These are phyloP conservation scores for Aspergillus heteromorphus DNA, from an alignment of 495 filamentous ascomycete genomes.

Conservation along the genomic window DNA sequence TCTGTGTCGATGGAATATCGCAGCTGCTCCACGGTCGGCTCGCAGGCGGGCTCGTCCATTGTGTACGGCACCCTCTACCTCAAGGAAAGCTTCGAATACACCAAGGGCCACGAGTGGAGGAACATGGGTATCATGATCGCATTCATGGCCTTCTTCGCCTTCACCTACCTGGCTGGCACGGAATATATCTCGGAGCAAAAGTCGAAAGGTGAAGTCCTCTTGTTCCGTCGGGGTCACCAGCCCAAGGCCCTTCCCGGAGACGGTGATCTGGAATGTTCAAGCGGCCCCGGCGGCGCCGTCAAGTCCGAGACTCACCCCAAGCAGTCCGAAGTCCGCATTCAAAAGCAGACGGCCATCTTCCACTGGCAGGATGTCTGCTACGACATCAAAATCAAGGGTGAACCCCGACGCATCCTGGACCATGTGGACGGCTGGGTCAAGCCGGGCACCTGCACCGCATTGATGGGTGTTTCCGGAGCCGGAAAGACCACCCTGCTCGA, in stretches of 20 bases:
- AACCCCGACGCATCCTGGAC: conserved; percentile 48
- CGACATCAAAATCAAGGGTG: conserved; percentile 49
- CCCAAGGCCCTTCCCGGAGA: neutral
- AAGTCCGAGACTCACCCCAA: conserved; percentile 1
- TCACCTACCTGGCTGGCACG: conserved; percentile 28
- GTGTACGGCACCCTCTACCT: conserved; percentile 46
- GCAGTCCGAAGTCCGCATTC: conserved; percentile 15
- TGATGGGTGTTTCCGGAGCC: conserved; percentile 55
- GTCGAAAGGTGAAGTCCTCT: conserved; percentile 37
- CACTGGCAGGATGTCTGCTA: conserved; percentile 69
- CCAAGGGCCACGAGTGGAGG: conserved; percentile 49
- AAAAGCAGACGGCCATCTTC: conserved; percentile 50
- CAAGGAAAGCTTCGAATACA: conserved; percentile 42
- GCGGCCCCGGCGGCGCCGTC: neutral
- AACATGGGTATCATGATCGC: conserved; percentile 42
- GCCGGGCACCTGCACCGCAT: conserved; percentile 59
- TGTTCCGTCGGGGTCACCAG: conserved; percentile 29
- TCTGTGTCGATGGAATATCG: conserved; percentile 6
- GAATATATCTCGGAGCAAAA: conserved; percentile 27
- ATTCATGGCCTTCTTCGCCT: conserved; percentile 50
- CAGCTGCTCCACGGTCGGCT: conserved; percentile 47
- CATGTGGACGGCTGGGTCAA: conserved; percentile 60
- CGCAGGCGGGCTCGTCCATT: conserved; percentile 31
- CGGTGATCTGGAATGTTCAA: neutral
- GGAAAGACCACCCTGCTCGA: conserved; percentile 59